These are phyloP conservation scores for Neostapfia colusana DNA, from an alignment of 176 grass and related monocot species.

Conservation along the genomic window DNA sequence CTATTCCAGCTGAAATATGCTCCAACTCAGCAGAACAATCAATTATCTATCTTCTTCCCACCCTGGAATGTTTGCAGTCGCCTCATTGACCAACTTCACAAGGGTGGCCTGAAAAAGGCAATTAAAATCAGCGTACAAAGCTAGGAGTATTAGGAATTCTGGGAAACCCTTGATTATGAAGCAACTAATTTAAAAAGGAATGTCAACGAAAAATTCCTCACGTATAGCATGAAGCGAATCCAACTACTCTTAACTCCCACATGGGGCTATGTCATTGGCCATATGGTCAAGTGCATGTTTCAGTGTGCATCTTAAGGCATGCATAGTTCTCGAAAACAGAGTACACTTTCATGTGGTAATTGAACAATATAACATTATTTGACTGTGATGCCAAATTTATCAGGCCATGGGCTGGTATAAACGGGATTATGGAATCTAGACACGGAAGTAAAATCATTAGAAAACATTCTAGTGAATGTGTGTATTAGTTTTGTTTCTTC, in stretches of 20 bases:
- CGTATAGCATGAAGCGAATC: neutral
- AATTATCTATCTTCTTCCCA: constrained; percentile 77
- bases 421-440: neutral
- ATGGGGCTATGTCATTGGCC: neutral
- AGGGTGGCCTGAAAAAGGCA: constrained; percentile 64
- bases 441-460: neutral
- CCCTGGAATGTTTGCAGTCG: constrained; percentile 73
- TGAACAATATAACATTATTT: neutral
- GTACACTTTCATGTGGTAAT: neutral
- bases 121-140: constrained; percentile 2
- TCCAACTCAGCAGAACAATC: constrained; percentile 26
- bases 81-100: constrained; percentile 96
- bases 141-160: neutral
- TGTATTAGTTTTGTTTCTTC: neutral
- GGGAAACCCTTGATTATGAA: neutral
- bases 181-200: neutral
- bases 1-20: constrained; percentile 29
- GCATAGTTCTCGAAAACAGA: neutral
- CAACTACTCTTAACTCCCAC: neutral
- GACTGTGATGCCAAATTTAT: neutral
- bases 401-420: neutral
- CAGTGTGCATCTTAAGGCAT: neutral
- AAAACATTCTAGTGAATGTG: neutral
- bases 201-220: neutral
- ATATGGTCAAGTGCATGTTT: neutral